phyloP scores from a whole-genome alignment of 2,329 filamentous ascomycete genomes.

The Amesomyces nigricolor region DNA sequence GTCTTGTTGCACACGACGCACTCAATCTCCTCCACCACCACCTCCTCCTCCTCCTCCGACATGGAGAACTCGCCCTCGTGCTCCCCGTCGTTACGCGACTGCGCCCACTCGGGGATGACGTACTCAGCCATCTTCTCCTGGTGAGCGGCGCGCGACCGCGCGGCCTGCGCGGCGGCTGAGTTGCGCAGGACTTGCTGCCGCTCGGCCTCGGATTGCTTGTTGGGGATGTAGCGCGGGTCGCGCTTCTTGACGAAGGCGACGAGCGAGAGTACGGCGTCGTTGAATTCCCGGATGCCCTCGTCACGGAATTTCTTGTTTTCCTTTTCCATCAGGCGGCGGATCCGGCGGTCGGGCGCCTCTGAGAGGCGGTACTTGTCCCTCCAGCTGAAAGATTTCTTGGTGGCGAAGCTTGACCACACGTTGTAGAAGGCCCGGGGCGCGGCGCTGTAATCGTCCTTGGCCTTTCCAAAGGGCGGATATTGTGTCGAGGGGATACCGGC shows the following conservation, averaged over 20 bases:
- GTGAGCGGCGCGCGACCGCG: constrained; percentile 74
- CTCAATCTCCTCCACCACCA: constrained; percentile 57
- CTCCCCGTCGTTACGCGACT: constrained; percentile 50
- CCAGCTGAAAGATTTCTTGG: constrained; percentile 83
- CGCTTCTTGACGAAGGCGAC: constrained; percentile 86
- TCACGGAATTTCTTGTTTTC: constrained; percentile 84
- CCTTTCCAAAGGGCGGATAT: constrained; percentile 79
- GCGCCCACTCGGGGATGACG: constrained; percentile 70
- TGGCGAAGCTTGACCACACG: constrained; percentile 74
- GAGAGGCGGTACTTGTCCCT: constrained; percentile 76
- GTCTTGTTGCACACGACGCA: constrained; percentile 73
- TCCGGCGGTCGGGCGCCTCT: constrained; percentile 79
- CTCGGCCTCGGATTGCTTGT: constrained; percentile 71
- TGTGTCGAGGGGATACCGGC: constrained; percentile 54
- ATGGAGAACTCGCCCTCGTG: constrained; percentile 52
- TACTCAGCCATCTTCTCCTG: constrained; percentile 64
- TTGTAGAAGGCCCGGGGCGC: constrained; percentile 77
- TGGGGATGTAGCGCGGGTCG: constrained; percentile 77
- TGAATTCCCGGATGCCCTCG: constrained; percentile 79
- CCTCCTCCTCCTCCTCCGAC: constrained; percentile 48
- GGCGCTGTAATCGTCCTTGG: constrained; percentile 68
- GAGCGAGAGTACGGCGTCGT: constrained; percentile 81
- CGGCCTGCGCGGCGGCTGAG: constrained; percentile 77
- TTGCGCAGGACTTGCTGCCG: constrained; percentile 72
- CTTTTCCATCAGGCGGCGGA: constrained; percentile 85